Base-by-base conservation (phyloP, 164 flowering plant species). In the Chloranthus sessilifolius region DNA sequence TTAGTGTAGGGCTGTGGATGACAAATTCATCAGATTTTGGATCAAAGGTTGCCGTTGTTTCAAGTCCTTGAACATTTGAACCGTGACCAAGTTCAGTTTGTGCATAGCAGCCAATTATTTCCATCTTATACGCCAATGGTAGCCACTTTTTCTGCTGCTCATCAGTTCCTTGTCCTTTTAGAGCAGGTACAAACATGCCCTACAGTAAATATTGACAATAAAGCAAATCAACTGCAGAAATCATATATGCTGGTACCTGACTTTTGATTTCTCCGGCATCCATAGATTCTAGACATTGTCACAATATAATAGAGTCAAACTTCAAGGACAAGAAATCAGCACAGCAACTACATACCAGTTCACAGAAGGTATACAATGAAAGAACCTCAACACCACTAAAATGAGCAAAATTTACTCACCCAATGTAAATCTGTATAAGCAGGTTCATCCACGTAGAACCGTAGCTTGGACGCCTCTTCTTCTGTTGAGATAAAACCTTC, bases 21-120 rank as follows among this genome's bases (percentile, higher is more conserved):
- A 89, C 25, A 66, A 94, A 94, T 60, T 94, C 95, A 56, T 89
- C 99, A 1, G 94, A 63, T 43, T 79, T 35, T 30, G 85, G 81
- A 65, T 94, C 99, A 76, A 86, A 94, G 28, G 96, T 94, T 30
- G 97, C 99, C 37, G 94, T 89, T 7, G 97, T 87, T 65, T 94
- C 99, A 55, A 94, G 88, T 40, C 99, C 99, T 76, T 94, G 99
- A 47, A 94, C 96, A 72, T 89, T 94, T 16, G 99, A 94, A 16
- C 99, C 99, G 72, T 89, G 97, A 54, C 99, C 99, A 58, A 94
- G 95, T 73, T 94, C 99, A 46, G 99, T 94, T 67, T 89, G 99
- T 23, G 99, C 99, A 66, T 89, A 94, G 59, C 97, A 89, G 11
- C 99, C 97, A 75, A 94, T 87, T 57, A 89, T 94, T 69, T 89